A percentile compares a stretch with the other conserved stretches of the same genome.
These are phyloP conservation scores for Aspergillus sp. DNA, from an alignment of 2,329 filamentous ascomycete genomes.

Conservation along the genomic window DNA sequence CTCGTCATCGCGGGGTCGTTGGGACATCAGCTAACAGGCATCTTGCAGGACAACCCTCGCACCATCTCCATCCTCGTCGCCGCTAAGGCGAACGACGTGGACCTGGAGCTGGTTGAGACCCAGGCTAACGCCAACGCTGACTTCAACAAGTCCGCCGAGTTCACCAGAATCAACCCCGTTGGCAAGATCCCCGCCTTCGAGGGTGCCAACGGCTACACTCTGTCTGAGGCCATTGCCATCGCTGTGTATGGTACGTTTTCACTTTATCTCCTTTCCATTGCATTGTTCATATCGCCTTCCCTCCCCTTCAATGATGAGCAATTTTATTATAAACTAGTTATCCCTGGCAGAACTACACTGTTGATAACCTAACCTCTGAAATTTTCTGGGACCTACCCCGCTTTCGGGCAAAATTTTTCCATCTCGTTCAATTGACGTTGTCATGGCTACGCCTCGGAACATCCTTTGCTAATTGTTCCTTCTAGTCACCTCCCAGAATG, in stretches of 20 bases:
- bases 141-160: conserved; percentile 68
- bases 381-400: conserved; percentile 60
- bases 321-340: conserved; percentile 73
- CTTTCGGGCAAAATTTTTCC: conserved; percentile 21
- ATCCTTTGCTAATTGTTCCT: conserved; percentile 22
- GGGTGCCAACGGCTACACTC: conserved; percentile 83
- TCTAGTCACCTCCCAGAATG: conserved; percentile 95
- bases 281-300: conserved; percentile 10
- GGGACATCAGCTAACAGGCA: conserved; percentile 15
- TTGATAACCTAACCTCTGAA: conserved; percentile 76
- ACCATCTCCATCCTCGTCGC: conserved; percentile 84
- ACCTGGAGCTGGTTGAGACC: conserved; percentile 78
- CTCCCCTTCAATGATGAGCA: conserved; percentile 64
- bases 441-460: conserved; percentile 12
- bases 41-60: conserved; percentile 76
- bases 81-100: conserved; percentile 95
- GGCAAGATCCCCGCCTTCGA: conserved; percentile 92
- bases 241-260: conserved; percentile 88
- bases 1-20: conserved; percentile 13
- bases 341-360: conserved; percentile 96
- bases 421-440: conserved; percentile 9
- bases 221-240: conserved; percentile 90
- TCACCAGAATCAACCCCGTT: conserved; percentile 80
- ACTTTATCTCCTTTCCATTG: conserved; percentile 15
- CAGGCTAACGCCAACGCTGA: conserved; percentile 48